phyloP scores from a whole-genome alignment of 257 asterid species.

The Solanum neorickii region DNA sequence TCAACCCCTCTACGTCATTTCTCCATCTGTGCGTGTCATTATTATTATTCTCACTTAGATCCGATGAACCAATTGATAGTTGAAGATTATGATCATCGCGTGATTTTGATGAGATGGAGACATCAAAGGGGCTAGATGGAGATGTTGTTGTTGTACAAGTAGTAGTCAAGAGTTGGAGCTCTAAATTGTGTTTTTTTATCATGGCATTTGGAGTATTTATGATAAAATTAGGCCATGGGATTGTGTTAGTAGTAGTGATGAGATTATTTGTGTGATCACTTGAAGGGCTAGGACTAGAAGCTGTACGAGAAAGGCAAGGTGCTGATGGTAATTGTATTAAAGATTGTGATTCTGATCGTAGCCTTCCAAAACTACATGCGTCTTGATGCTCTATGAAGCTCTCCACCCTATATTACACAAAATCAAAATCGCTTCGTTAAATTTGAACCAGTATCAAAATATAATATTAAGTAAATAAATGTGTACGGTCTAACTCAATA shows the following conservation, averaged over 20 bases:
- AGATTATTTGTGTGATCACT: background rate
- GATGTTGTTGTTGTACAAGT: constrained; percentile 16
- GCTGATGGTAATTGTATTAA: constrained; percentile 12
- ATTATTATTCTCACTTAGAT: background rate
- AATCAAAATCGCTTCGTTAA: background rate
- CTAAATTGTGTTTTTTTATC: constrained; percentile 23
- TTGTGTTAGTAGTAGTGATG: background rate
- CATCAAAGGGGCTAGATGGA: background rate
- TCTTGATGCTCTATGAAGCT: constrained; percentile 78
- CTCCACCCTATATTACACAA: constrained; percentile 42
- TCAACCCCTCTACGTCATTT: constrained; percentile 11
- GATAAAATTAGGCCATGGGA: constrained; percentile 1
- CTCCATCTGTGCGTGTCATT: background rate
- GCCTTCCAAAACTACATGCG: constrained; percentile 36
- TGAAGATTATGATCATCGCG: constrained; percentile 8
- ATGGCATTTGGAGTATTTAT: background rate
- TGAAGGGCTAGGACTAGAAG: constrained; percentile 52
- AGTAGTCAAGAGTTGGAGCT: constrained; percentile 46
- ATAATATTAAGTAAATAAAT: background rate
- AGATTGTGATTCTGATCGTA: constrained; percentile 26
- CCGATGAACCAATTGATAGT: constrained; percentile 17
- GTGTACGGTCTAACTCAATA: background rate
- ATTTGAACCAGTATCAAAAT: background rate
- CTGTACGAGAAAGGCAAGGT: constrained; percentile 35
- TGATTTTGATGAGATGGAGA: background rate